Conservation (phyloP, 805 yeast species). For the Pichia kluyveri region DNA sequence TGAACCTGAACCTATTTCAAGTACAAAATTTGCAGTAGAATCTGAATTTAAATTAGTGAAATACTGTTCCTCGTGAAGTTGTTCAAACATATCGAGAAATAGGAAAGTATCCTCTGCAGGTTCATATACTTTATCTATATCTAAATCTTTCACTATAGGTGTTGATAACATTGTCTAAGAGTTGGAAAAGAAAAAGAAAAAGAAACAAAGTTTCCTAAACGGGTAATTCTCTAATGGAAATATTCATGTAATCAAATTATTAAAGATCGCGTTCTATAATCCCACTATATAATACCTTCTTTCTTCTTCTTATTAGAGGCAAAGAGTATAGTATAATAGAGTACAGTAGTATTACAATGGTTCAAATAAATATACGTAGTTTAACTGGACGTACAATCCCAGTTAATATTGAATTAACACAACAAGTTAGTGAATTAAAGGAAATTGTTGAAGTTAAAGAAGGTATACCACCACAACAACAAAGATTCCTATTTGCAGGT, state of each 20-base stretch:
- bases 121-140: conserved; percentile 75
- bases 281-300: not conserved
- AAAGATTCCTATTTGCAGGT: conserved; percentile 82
- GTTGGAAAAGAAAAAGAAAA: too few species aligned
- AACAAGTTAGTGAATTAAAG: conserved; percentile 62
- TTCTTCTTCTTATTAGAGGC: not conserved
- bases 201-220: not conserved
- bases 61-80: conserved; percentile 32
- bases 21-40: conserved; percentile 31
- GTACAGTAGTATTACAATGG: conserved; percentile 7
- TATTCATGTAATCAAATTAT: too few species aligned
- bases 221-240: not conserved
- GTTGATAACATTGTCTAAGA: conserved; percentile 60
- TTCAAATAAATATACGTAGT: conserved; percentile 24
- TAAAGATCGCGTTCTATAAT: too few species aligned
- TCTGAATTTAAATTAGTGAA: conserved; percentile 16
- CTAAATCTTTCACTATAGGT: conserved; percentile 49
- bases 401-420: conserved; percentile 62
- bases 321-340: too few species aligned
- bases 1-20: conserved; percentile 88
- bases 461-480: conserved; percentile 96
- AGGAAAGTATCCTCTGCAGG: conserved; percentile 92
- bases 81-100: conserved; percentile 71
- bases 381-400: conserved; percentile 76
- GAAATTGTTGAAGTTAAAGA: conserved; percentile 93